Conservation (phyloP, 139 green algal species). For the Micromonas commoda region DNA sequence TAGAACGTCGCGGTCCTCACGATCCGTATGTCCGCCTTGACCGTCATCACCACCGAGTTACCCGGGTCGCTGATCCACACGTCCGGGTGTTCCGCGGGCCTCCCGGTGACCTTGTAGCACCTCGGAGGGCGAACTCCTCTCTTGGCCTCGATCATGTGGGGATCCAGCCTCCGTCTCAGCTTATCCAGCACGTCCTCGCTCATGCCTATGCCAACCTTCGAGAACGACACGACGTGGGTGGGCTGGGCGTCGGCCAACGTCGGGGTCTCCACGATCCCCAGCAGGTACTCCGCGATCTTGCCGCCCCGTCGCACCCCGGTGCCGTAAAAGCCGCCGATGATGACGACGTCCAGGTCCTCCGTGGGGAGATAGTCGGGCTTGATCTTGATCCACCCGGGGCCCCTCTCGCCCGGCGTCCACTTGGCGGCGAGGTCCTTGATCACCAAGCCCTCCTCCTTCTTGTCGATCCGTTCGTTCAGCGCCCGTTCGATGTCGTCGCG, state of each 20-base stretch:
- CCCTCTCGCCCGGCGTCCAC: conserved; percentile 67
- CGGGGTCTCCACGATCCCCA: conserved; percentile 50
- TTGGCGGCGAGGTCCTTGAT: conserved; percentile 62
- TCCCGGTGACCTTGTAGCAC: conserved; percentile 29
- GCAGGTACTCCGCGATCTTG: conserved; percentile 56
- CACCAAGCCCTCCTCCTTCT: conserved; percentile 70
- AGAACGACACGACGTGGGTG: conserved; percentile 47
- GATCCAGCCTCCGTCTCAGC: not conserved
- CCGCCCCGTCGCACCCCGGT: conserved; percentile 33
- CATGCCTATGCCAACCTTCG: conserved; percentile 62
- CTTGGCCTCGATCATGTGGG: not conserved
- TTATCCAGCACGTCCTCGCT: conserved; percentile 40
- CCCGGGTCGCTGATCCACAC: conserved; percentile 61
- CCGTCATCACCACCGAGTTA: conserved; percentile 52
- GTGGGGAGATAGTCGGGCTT: conserved; percentile 63
- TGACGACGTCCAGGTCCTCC: conserved; percentile 62
- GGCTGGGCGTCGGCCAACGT: conserved; percentile 22
- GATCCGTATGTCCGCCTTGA: conserved; percentile 58
- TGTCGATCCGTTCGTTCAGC: not conserved
- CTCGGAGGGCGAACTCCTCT: not conserved
- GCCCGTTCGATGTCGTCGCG: not conserved
- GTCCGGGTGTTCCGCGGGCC: conserved; percentile 50
- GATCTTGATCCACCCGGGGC: conserved; percentile 38
- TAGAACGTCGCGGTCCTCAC: conserved; percentile 52
- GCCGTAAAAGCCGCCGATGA: conserved; percentile 60